A percentile compares a stretch with the other conserved stretches of the same genome.
These are phyloP conservation scores for Cymbidium sinense DNA, from an alignment of 106 monocot species.

Conservation along the genomic window DNA sequence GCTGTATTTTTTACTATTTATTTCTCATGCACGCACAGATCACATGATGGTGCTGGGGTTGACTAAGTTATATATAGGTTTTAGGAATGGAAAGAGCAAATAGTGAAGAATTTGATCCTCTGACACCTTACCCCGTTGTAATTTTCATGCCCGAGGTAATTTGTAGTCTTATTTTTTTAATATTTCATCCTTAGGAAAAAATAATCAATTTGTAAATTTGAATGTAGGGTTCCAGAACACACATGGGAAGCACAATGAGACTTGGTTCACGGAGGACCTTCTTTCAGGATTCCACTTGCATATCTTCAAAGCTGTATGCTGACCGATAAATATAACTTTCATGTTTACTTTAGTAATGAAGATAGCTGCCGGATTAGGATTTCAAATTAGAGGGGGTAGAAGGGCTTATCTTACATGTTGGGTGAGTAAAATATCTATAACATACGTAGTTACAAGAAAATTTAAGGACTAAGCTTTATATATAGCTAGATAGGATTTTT, in stretches of 20 bases:
- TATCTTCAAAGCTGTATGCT: conserved; percentile 68
- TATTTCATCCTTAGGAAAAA: neutral
- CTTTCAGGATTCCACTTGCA: conserved; percentile 37
- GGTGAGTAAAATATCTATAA: too few species aligned
- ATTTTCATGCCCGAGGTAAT: conserved; percentile 83
- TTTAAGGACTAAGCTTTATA: too few species aligned
- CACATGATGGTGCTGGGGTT: neutral
- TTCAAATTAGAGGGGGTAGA: too few species aligned
- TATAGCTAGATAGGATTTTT: too few species aligned
- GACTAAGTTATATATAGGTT: conserved; percentile 22
- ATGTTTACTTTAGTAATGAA: neutral
- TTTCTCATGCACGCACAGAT: too few species aligned
- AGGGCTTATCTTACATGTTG: too few species aligned
- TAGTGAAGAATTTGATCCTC: conserved; percentile 67
- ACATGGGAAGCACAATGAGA: conserved; percentile 80
- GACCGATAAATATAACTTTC: neutral
- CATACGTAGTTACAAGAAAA: too few species aligned
- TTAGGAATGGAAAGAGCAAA: conserved; percentile 57
- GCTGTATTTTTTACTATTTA: too few species aligned
- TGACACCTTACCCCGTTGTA: conserved; percentile 47
- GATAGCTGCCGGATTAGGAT: too few species aligned
- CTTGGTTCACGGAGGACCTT: conserved; percentile 60
- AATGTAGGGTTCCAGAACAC: conserved; percentile 63
- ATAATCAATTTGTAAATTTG: neutral
- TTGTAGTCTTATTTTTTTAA: neutral